These are phyloP conservation scores for Cylindrotheca closterium DNA, from an alignment of 108 stramenopile species.

Conservation along the genomic window DNA sequence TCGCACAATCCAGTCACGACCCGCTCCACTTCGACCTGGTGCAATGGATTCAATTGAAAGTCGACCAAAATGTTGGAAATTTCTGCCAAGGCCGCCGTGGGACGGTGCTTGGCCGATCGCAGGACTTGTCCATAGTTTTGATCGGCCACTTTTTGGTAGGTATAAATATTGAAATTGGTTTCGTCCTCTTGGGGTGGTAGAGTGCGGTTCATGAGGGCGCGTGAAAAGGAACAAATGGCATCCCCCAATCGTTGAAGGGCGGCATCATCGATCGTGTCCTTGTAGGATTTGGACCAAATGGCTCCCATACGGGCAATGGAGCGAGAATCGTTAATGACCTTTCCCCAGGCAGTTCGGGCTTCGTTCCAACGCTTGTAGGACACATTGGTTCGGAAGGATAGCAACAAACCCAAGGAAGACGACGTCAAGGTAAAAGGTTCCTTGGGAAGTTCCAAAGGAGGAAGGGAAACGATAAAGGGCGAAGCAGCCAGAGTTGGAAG, in stretches of 20 bases:
- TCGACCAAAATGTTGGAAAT: conserved; percentile 33
- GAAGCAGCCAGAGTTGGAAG: no score
- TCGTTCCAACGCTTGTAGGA: conserved; percentile 63
- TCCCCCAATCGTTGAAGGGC: conserved; percentile 34
- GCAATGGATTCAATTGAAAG: conserved; percentile 39
- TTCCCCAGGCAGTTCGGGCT: conserved; percentile 55
- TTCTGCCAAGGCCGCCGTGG: conserved; percentile 43
- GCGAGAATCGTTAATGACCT: conserved; percentile 41
- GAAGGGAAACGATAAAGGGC: conserved; percentile 9
- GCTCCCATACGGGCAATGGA: conserved; percentile 54
- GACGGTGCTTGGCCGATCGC: conserved; percentile 28
- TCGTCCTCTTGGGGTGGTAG: conserved; percentile 48
- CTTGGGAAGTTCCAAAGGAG: conserved; percentile 44
- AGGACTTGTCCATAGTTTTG: conserved; percentile 14
- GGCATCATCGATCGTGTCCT: conserved; percentile 5
- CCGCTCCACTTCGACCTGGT: conserved; percentile 49
- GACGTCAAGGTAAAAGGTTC: conserved; percentile 59
- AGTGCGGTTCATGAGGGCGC: conserved; percentile 42
- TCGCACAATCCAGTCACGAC: conserved; percentile 43
- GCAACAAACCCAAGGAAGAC: conserved; percentile 59
- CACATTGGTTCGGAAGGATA: conserved; percentile 76
- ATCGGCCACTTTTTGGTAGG: background rate
- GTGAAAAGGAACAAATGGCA: conserved; percentile 41
- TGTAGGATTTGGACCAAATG: conserved; percentile 28
- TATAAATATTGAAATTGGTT: conserved; percentile 16